These are phyloP conservation scores for Hippophae gyantsensis DNA, from an alignment of 306 rosid species.

Conservation along the genomic window DNA sequence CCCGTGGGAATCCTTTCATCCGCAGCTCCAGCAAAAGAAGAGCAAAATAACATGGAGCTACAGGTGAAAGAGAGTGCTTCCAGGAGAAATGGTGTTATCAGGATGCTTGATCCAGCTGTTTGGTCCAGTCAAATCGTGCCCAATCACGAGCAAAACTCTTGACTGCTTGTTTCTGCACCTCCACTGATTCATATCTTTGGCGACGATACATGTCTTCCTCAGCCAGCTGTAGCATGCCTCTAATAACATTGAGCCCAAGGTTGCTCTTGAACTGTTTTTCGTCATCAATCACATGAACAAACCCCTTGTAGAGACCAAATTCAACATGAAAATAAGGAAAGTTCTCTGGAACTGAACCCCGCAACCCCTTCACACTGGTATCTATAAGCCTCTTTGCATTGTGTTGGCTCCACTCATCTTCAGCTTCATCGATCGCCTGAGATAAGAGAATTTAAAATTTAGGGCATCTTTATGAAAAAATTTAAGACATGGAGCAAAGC, in stretches of 20 bases:
- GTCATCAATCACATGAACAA: constrained; percentile 83
- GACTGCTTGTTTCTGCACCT: constrained; percentile 68
- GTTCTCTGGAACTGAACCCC: constrained; percentile 66
- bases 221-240: constrained; percentile 67
- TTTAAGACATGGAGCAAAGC: too few relatives aligned
- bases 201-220: constrained; percentile 84
- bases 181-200: constrained; percentile 34
- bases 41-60: too few relatives aligned
- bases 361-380: constrained; percentile 66
- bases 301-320: constrained; percentile 65
- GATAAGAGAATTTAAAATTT: too few relatives aligned
- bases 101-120: constrained; percentile 36
- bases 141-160: constrained; percentile 48
- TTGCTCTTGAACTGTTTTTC: constrained; percentile 56
- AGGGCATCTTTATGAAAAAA: too few relatives aligned
- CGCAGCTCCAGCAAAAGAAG: too few relatives aligned
- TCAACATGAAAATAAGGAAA: constrained; percentile 84
- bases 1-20: too few relatives aligned
- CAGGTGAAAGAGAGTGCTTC: too few relatives aligned
- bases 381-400: constrained; percentile 78
- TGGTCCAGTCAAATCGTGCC: constrained; percentile 80
- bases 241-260: constrained; percentile 67
- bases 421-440: constrained; percentile 93
- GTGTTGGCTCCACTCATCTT: constrained; percentile 92
- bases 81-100: constrained; percentile 1